phyloP scores from a whole-genome alignment of 495 filamentous ascomycete genomes.

The Hapsidospora chrysogenum region DNA sequence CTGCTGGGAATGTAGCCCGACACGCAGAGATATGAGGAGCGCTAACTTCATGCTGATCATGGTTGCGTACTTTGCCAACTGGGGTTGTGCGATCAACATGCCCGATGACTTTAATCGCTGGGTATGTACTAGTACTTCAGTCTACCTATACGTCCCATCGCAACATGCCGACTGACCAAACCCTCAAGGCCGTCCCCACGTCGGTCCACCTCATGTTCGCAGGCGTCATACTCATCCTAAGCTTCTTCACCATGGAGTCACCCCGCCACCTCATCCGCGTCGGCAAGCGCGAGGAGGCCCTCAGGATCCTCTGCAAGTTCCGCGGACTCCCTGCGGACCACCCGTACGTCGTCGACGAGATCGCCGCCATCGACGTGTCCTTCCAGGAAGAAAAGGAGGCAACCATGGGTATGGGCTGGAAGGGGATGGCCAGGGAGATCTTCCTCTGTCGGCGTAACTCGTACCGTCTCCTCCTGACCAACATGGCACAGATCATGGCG shows the following conservation, averaged over 20 bases:
- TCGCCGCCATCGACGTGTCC: neutral
- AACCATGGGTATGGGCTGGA: neutral
- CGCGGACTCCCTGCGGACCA: neutral
- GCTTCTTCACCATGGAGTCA: neutral
- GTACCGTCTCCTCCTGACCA: neutral
- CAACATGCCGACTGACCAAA: neutral
- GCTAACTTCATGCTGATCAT: no score
- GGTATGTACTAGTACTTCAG: no score
- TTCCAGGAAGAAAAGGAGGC: neutral
- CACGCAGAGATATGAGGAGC: no score
- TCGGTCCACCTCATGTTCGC: constrained; percentile 1
- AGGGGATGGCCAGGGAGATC: neutral
- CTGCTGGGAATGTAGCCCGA: no score
- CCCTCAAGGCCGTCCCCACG: neutral
- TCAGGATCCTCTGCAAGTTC: neutral
- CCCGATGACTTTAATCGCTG: no score
- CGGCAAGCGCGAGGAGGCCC: neutral
- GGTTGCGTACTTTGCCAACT: neutral
- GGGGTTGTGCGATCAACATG: no score
- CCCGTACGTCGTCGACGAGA: neutral
- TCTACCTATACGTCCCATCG: no score
- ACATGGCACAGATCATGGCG: neutral
- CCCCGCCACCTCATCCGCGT: neutral
- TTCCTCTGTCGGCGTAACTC: neutral
- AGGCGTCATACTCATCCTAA: neutral